Evolutionary conservation across 2,329 filamentous ascomycete genomes (phyloP).

Genomic region (Trichoderma aggressivum): DNA sequence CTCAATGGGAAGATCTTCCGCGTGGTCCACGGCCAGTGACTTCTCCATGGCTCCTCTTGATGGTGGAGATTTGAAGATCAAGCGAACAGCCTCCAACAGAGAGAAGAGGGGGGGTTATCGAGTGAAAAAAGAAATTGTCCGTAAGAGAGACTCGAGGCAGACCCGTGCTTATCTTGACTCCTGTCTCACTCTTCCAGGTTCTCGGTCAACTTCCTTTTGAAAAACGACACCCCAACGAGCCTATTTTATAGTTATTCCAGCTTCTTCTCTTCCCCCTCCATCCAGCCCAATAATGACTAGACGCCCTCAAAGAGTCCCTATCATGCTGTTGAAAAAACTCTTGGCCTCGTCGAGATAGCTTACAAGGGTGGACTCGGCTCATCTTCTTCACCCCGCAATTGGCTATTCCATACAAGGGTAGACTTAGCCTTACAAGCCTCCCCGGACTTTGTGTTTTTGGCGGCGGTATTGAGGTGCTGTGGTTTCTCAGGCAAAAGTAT

Average conservation of each 20-base stretch:
- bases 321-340: not conserved
- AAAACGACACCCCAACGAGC: constrained; percentile 19
- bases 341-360: not conserved
- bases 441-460: not conserved
- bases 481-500: not conserved
- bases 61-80: not conserved
- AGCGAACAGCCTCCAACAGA: not conserved
- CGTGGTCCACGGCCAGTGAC: not conserved
- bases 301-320: not conserved
- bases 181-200: not conserved
- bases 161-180: not conserved
- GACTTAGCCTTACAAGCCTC: not conserved
- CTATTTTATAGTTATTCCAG: constrained; percentile 20
- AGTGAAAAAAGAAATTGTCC: not conserved
- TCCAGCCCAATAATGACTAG: not conserved
- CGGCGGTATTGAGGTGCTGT: not conserved
- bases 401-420: not conserved
- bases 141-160: not conserved
- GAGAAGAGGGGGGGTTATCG: not conserved
- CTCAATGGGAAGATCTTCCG: constrained; percentile 11
- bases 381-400: constrained; percentile 15
- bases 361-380: not conserved
- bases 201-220: not conserved
- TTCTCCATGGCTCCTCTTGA: constrained; percentile 11
- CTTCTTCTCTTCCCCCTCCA: not conserved